Evolutionary conservation across 225 moss, liverwort and hornwort genomes (phyloP).

Genomic region (Climacium dendroides): DNA sequence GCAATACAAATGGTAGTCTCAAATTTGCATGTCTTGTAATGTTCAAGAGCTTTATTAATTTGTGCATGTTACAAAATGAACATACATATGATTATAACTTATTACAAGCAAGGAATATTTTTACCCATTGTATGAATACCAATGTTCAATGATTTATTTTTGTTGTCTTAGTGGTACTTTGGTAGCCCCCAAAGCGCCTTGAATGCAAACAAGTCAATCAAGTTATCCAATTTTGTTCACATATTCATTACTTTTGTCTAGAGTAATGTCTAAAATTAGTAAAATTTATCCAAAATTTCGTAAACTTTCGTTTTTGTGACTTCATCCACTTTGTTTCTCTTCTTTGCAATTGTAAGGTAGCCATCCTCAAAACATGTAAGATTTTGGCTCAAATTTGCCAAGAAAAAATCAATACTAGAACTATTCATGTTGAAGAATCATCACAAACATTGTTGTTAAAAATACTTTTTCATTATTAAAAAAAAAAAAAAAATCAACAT

Average conservation of each 20-base stretch:
- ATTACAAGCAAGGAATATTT: background rate
- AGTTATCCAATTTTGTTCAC: no score
- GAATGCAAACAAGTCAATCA: no score
- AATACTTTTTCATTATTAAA: background rate
- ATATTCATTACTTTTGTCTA: background rate
- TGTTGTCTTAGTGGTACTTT: no score
- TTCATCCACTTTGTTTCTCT: background rate
- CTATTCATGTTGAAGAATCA: background rate
- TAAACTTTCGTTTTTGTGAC: background rate
- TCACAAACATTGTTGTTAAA: background rate
- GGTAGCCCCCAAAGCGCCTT: no score
- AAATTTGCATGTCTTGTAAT: background rate
- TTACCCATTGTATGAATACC: background rate
- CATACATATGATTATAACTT: background rate
- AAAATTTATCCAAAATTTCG: background rate
- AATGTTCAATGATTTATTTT: no score
- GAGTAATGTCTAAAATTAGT: background rate
- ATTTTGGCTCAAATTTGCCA: background rate
- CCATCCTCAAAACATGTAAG: background rate
- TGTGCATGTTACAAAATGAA: background rate
- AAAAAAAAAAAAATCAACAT: background rate
- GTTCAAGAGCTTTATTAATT: background rate
- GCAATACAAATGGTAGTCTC: background rate
- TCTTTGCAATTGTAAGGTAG: background rate
- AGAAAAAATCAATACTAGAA: background rate